A percentile compares a stretch with the other conserved stretches of the same genome.
Conservation (phyloP, 768 basidiomycete genomes). For the Suillus weaverae region DNA sequence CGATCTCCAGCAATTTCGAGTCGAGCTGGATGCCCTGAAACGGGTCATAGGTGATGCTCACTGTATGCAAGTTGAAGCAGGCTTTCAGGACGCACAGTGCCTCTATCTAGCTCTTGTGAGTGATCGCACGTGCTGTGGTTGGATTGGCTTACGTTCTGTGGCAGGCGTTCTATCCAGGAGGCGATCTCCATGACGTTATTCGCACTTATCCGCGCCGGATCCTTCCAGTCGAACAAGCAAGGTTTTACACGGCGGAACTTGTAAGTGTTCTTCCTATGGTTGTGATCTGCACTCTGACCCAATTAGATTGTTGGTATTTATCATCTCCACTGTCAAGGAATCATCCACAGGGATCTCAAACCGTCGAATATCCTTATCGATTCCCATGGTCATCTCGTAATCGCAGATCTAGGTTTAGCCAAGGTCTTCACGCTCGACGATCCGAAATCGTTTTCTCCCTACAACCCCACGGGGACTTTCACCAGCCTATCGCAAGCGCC, state of each 20-base stretch:
- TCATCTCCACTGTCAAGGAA: conserved; percentile 56
- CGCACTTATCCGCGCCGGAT: not conserved
- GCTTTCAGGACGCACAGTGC: conserved; percentile 14
- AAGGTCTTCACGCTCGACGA: conserved; percentile 16
- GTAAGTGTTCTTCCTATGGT: not conserved
- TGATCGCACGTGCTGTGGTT: not conserved
- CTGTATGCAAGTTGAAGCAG: conserved; percentile 11
- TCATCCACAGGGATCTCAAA: conserved; percentile 71
- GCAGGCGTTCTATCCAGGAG: conserved; percentile 10
- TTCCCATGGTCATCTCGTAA: conserved; percentile 48
- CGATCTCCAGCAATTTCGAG: not conserved
- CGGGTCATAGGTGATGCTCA: conserved; percentile 10
- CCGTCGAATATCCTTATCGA: conserved; percentile 63
- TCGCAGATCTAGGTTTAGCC: conserved; percentile 66
- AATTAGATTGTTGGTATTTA: conserved; percentile 31
- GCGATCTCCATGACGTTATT: conserved; percentile 12
- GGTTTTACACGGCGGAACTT: conserved; percentile 12
- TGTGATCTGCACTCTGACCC: not conserved
- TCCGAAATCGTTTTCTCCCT: conserved; percentile 9
- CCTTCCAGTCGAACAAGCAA: conserved; percentile 9
- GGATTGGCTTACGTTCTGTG: not conserved
- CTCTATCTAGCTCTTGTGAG: conserved; percentile 15
- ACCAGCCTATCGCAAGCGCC: conserved; percentile 7
- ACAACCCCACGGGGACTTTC: conserved; percentile 1
- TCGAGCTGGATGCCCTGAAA: conserved; percentile 10